Percentiles rank a stretch among this genome's conserved stretches.
These are phyloP conservation scores for Talaromyces sp. DNA, from an alignment of 2,329 filamentous ascomycete genomes.

Conservation along the genomic window DNA sequence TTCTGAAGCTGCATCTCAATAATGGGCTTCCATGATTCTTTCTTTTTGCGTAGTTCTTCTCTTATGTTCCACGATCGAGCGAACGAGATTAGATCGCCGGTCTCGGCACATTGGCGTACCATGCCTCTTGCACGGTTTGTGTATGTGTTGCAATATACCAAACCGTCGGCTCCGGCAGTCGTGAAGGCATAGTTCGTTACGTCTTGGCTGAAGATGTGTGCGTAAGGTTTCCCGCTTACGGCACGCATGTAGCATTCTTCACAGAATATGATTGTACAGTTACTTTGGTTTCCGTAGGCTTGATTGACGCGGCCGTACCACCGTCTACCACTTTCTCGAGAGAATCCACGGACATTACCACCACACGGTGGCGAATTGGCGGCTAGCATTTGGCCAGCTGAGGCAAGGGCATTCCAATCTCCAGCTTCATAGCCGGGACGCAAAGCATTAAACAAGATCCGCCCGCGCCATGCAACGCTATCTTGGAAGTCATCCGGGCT, in stretches of 20 bases:
- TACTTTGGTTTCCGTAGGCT: not conserved
- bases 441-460: not conserved
- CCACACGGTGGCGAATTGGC: not conserved
- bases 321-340: not conserved
- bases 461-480: not conserved
- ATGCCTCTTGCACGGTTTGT: not conserved
- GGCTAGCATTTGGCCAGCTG: not conserved
- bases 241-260: not conserved
- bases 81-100: not conserved
- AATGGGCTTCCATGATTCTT: not conserved
- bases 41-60: not conserved
- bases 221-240: not conserved
- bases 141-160: not conserved
- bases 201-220: not conserved
- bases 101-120: not conserved
- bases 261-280: not conserved
- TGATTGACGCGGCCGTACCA: not conserved
- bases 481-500: not conserved
- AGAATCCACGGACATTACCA: not conserved
- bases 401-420: not conserved
- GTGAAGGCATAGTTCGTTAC: not conserved
- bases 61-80: not conserved
- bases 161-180: not conserved
- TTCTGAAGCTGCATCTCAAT: not conserved
- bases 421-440: constrained; percentile 1